Evolutionary conservation across 176 grass and related monocot genomes (phyloP).

Genomic region (Carex cristatella): DNA sequence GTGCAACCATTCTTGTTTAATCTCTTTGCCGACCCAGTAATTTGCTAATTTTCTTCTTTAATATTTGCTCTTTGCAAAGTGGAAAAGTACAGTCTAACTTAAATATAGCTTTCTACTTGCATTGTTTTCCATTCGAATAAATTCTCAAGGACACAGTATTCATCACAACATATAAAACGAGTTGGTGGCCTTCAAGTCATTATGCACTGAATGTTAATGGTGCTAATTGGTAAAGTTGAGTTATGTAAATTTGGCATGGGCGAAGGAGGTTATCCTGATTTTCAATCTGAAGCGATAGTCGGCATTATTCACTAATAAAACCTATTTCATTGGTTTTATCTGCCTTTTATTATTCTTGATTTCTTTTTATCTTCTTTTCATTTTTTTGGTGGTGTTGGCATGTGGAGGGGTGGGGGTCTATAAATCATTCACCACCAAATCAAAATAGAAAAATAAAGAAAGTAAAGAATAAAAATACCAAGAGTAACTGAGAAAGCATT

Average conservation of each 20-base stretch:
- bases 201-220: neutral
- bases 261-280: neutral
- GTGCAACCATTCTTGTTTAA: slow-evolving; percentile 98
- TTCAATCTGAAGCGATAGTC: neutral
- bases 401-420: neutral
- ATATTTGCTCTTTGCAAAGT: neutral
- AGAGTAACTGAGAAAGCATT: neutral
- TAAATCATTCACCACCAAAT: neutral
- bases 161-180: neutral
- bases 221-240: neutral
- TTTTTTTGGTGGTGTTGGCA: neutral
- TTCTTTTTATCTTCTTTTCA: neutral
- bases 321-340: no score
- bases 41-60: neutral
- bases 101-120: neutral
- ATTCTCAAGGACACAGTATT: neutral
- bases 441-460: neutral
- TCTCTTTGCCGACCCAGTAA: slow-evolving; percentile 97
- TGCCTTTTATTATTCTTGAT: no score
- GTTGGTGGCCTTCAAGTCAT: neutral
- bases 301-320: neutral
- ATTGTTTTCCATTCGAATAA: neutral
- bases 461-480: neutral
- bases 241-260: neutral
- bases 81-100: neutral